Base-by-base conservation (phyloP, 2,329 filamentous ascomycete species). In the Venturia nashicola region DNA sequence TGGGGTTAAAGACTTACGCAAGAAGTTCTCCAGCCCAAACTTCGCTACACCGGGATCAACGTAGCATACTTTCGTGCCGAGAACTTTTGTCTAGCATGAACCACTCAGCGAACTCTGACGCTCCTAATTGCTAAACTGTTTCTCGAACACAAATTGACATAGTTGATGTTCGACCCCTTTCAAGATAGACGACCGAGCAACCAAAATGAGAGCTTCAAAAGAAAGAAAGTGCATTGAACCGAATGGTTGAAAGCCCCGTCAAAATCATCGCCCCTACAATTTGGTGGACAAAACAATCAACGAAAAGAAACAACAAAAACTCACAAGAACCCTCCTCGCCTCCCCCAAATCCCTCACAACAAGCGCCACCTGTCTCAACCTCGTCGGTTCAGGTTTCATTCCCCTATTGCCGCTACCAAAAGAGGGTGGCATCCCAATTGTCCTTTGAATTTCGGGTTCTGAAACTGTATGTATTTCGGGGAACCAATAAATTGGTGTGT, bases 1-100 rank as follows among this genome's bases (percentile, higher is more conserved):
- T 5, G 61, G 6, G 36, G 8, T 16, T 12, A 3, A 27, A 27
- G 2, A 27, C 27, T 2, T 66, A 76, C 75, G 66, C 32, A 78
- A 66, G 65, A 77, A 71, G 66, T 78, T 78, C 66, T 74, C 72
- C 42, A 77, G 65, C 0, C 76, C 76, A 70, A 72, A 78, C 69
- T 74, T 71, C 18, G 64, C 71, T 3, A 78, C 75, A 2, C 65
- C 65, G 16, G 73, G 70, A 64, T 78, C 76, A 65, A 74, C 72
- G 51, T 72, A 77, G 9, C 77, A 68, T 18, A 78, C 73, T 64
- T 75, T 72, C 5, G 72, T 74, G n/a, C 72, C 74, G 6, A 78
- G 68, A 2, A 78, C 68, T 60, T 72, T 61, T 14, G 72, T 75
- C 72, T 75, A 39, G 39, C n/a, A 54, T n/a, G 14, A 44, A 40